phyloP scores from a whole-genome alignment of 257 asterid genomes.

The Anisodus acutangulus region DNA sequence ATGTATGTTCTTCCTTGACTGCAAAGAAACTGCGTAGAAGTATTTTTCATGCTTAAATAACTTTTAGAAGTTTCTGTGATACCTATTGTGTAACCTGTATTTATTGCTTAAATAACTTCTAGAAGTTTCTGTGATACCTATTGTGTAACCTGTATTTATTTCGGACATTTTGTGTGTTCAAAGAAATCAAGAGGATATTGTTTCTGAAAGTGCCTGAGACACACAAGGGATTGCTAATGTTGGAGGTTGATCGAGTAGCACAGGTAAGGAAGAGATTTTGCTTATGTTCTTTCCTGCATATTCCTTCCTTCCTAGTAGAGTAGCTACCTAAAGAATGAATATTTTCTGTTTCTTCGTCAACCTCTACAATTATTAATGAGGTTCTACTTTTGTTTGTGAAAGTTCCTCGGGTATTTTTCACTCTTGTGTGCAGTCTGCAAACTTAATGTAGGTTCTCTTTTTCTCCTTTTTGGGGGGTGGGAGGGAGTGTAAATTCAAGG shows the following conservation, averaged over 20 bases:
- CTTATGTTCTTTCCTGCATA: conserved; percentile 12
- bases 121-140: neutral
- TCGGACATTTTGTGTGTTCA: neutral
- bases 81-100: neutral
- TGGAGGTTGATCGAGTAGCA: conserved; percentile 89
- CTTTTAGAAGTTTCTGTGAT: neutral
- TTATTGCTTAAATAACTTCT: conserved; percentile 8
- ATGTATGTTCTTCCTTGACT: neutral
- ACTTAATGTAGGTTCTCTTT: neutral
- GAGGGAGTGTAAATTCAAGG: conserved; percentile 19
- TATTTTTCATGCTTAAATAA: conserved; percentile 15
- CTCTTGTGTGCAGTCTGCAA: neutral
- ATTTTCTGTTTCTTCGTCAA: conserved; percentile 21
- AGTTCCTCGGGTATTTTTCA: conserved; percentile 19
- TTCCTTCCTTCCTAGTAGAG: conserved; percentile 18
- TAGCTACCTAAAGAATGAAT: conserved; percentile 19
- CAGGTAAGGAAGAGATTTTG: conserved; percentile 47
- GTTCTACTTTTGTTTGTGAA: neutral
- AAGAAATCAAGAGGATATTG: conserved; percentile 86
- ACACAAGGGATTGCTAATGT: conserved; percentile 71
- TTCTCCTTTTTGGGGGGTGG: neutral
- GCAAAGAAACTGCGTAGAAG: neutral
- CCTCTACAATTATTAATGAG: neutral
- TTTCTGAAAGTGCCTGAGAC: conserved; percentile 91
- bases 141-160: neutral